Percentiles rank a stretch among this genome's conserved stretches.
Conservation (phyloP, 805 yeast species). For the Lipomyces sp. region DNA sequence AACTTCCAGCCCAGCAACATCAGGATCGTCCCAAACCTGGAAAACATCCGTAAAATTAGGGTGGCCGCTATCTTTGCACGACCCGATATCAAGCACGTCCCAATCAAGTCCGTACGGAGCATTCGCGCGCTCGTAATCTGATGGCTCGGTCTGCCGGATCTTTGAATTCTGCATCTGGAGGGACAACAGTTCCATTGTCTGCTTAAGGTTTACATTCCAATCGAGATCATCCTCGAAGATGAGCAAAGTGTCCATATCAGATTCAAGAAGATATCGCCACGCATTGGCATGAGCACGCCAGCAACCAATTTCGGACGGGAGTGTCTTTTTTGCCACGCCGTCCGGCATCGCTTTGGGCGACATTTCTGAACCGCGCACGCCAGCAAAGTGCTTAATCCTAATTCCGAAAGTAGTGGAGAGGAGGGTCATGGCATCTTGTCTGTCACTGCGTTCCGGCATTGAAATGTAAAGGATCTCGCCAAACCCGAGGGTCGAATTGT, state of each 20-base stretch:
- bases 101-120: constrained; percentile 29
- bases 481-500: constrained; percentile 23
- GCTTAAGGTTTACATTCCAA: constrained; percentile 18
- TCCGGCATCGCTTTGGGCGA: constrained; percentile 19
- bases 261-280: constrained; percentile 21
- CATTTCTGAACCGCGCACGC: constrained; percentile 19
- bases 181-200: constrained; percentile 14
- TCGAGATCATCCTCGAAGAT: constrained; percentile 27
- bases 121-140: constrained; percentile 9
- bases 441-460: constrained; percentile 24
- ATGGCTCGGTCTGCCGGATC: constrained; percentile 16
- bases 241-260: constrained; percentile 20
- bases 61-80: constrained; percentile 18
- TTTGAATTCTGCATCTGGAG: constrained; percentile 13
- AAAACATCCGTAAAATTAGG: constrained; percentile 15
- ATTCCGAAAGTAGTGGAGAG: constrained; percentile 11
- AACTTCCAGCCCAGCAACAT: constrained; percentile 11
- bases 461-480: constrained; percentile 18
- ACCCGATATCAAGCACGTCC: constrained; percentile 20
- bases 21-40: constrained; percentile 17
- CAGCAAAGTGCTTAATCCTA: constrained; percentile 12
- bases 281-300: constrained; percentile 27
- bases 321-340: constrained; percentile 4
- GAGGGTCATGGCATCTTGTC: constrained; percentile 25
- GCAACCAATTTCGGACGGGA: constrained; percentile 19